phyloP scores from a whole-genome alignment of 345 rosid genomes.

The Citrus reticulata region DNA sequence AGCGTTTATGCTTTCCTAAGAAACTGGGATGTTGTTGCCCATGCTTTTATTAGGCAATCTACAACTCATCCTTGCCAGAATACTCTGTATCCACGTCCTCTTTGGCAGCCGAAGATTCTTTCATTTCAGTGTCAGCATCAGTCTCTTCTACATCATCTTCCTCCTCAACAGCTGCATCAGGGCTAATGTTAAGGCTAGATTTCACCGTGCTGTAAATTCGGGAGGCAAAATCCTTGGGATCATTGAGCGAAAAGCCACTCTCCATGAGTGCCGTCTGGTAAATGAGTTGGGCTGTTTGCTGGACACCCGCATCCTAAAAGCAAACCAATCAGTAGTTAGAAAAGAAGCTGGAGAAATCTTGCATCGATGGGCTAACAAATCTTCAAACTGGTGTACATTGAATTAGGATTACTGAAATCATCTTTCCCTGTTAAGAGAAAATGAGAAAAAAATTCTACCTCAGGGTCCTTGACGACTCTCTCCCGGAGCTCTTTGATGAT shows the following conservation, averaged over 20 bases:
- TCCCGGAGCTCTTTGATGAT: conserved; percentile 92
- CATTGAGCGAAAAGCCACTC: conserved; percentile 76
- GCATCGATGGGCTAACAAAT: not conserved
- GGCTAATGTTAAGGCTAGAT: conserved; percentile 65
- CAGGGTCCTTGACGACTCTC: conserved; percentile 70
- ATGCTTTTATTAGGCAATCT: conserved; percentile 15
- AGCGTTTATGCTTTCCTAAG: not conserved
- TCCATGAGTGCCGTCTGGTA: conserved; percentile 95
- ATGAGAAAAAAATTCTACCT: conserved; percentile 44
- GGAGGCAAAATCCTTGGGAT: conserved; percentile 89
- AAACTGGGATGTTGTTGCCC: not conserved
- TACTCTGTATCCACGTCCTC: conserved; percentile 31
- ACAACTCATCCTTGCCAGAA: conserved; percentile 51
- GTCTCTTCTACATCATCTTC: conserved; percentile 67
- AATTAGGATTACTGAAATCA: not conserved
- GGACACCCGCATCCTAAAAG: conserved; percentile 64
- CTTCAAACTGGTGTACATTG: not conserved
- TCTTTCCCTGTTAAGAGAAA: not conserved
- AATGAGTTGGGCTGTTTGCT: conserved; percentile 80
- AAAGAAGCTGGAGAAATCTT: not conserved
- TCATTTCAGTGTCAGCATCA: conserved; percentile 36
- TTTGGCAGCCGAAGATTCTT: conserved; percentile 27
- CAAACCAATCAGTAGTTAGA: not conserved
- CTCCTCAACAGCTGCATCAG: conserved; percentile 75
- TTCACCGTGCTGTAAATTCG: conserved; percentile 75